Conservation (phyloP, 345 rosid species). For the Eucalyptus virginea region DNA sequence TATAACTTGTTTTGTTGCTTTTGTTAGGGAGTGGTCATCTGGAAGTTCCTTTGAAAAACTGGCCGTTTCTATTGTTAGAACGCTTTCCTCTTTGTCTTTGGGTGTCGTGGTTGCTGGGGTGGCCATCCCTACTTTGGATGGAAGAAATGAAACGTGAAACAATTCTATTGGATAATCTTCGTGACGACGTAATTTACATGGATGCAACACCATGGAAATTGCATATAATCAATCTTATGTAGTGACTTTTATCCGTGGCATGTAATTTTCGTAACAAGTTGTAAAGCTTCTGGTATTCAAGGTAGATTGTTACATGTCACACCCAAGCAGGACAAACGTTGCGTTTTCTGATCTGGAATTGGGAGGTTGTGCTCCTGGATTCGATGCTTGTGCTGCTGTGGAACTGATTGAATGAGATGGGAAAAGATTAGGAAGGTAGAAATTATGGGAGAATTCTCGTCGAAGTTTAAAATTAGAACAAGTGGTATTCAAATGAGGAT, state of each 20-base stretch:
- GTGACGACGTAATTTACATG: neutral
- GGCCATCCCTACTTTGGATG: conserved; percentile 41
- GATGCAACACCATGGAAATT: neutral
- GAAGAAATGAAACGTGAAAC: conserved; percentile 17
- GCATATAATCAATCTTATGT: neutral
- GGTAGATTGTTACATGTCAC: neutral
- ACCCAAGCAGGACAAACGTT: neutral
- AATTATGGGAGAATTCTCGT: neutral
- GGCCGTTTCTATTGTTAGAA: conserved; percentile 22
- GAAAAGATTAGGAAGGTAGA: neutral
- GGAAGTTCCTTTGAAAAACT: conserved; percentile 43
- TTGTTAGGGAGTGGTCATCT: conserved; percentile 38
- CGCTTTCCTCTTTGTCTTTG: conserved; percentile 30
- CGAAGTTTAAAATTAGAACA: neutral
- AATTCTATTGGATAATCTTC: neutral
- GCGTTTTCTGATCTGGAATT: neutral
- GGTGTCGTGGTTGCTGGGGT: conserved; percentile 53
- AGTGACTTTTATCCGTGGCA: neutral
- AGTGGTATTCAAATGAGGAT: neutral
- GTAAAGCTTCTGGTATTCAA: neutral
- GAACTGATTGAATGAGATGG: neutral
- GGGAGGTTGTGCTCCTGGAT: neutral
- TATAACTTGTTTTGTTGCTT: neutral
- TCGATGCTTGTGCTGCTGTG: neutral
- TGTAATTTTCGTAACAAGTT: neutral